Percentiles rank a stretch among this genome's conserved stretches.
phyloP scores from a whole-genome alignment of 345 rosid species.

The Ceriops decandra region DNA sequence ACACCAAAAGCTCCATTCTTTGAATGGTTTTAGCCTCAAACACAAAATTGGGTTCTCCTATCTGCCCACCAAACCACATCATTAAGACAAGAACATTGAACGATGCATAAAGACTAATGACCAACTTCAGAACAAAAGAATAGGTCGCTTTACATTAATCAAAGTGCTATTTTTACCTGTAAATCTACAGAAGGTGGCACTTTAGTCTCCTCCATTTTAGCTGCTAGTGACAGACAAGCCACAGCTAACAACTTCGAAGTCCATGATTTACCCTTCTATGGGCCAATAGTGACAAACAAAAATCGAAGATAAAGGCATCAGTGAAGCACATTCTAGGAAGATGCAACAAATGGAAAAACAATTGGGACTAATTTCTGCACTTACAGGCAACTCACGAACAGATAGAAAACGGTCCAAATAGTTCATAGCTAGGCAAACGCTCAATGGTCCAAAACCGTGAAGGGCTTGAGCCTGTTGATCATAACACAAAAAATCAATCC shows the following conservation, averaged over 20 bases:
- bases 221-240: constrained; percentile 65
- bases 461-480: constrained; percentile 54
- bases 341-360: neutral
- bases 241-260: constrained; percentile 61
- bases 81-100: neutral
- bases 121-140: neutral
- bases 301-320: neutral
- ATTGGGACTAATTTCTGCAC: constrained; percentile 15
- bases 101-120: neutral
- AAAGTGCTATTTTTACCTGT: constrained; percentile 37
- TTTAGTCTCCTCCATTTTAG: constrained; percentile 28
- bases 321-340: neutral
- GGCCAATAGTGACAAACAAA: neutral
- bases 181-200: constrained; percentile 6
- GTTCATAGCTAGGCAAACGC: constrained; percentile 50
- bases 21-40: constrained; percentile 54
- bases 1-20: constrained; percentile 62
- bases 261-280: constrained; percentile 60
- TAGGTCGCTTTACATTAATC: neutral
- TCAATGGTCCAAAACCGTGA: constrained; percentile 56
- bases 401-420: constrained; percentile 70
- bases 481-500: neutral
- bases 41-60: constrained; percentile 44
- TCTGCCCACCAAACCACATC: constrained; percentile 24
- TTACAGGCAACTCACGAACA: constrained; percentile 56